Percentiles rank a stretch among this genome's conserved stretches.
Conservation (phyloP, 306 rosid species). For the Dalbergia cultrata region DNA sequence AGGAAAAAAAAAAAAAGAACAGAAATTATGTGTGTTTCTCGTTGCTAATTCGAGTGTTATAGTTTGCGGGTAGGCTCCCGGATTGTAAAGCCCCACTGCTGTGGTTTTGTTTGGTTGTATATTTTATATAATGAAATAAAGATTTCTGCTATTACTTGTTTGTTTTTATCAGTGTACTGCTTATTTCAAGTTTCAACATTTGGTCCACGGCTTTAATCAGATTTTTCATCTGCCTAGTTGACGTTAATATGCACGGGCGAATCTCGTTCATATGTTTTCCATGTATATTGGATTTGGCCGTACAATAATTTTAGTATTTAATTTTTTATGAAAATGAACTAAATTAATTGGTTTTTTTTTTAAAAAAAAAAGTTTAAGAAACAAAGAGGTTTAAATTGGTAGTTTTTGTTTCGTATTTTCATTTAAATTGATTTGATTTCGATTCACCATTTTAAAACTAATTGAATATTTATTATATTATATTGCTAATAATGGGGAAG, state of each 20-base stretch:
- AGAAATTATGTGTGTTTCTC: slow-evolving; percentile 1
- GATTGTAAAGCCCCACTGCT: slow-evolving; percentile 34
- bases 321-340: neutral
- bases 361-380: too few species aligned
- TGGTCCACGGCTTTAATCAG: neutral
- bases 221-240: neutral
- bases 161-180: neutral
- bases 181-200: neutral
- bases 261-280: neutral
- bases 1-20: neutral
- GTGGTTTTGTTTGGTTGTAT: slow-evolving; percentile 36
- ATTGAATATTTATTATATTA: too few species aligned
- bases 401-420: too few species aligned
- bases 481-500: too few species aligned
- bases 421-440: too few species aligned
- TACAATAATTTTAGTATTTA: neutral
- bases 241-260: neutral
- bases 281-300: neutral
- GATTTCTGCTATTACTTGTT: neutral
- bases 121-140: neutral
- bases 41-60: slow-evolving; percentile 13
- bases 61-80: neutral
- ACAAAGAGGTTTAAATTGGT: too few species aligned
- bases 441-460: too few species aligned
- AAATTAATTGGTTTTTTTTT: too few species aligned